Evolutionary conservation across 1,139 yeast species (phyloP), one percentile per base, ranked within the genome.

Genomic region (Kodamaea sp.): DNA sequence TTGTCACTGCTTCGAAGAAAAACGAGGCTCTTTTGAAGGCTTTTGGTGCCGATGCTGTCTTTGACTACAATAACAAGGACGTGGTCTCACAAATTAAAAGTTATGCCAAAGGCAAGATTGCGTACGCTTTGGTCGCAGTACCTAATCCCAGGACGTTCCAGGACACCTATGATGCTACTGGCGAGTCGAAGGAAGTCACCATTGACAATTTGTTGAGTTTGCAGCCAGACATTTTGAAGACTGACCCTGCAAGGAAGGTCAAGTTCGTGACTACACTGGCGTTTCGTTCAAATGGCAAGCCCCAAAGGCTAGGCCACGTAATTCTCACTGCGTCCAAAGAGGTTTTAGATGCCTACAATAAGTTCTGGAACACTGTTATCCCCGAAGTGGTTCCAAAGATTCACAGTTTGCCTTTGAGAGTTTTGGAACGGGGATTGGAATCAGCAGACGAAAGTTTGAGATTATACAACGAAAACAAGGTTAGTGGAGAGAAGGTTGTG

Each of bases 31-130:
- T 52, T 32, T 55, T 80, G 44, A 68, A 64, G 45, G 37, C 55
- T 0, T 44, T 74, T 9, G 92, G 90, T 42, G 88, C 87, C 15
- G 83, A 78, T 46, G 59, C 59, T 13, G 61, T 70, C 7, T 70
- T 80, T 46, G 87, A 83, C 56, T 83, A 83, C 56, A 72, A 69
- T 33, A 83, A 78, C 42, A 40, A 56, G 0, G 73, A 77, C 46
- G 82, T 74, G 34, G 57, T 73, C 34, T 70, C 65, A 11, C 68
- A 77, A 47, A 74, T 83, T 42, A 66, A 60, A 41, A 43, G 53
- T 19, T 50, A 51, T n/a, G 69, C 69, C 7, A 55, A 60, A 2
- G 74, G 69, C 19, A 54, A 59, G 7, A 60, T 80, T 28, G 60
- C 55, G 15, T 79, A 75, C 46, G 86, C 70, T 4, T 63, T 72